Evolutionary conservation across 495 filamentous ascomycete genomes (phyloP), one percentile per base, ranked within the genome.

Genomic region (Penicillium argentinense): DNA sequence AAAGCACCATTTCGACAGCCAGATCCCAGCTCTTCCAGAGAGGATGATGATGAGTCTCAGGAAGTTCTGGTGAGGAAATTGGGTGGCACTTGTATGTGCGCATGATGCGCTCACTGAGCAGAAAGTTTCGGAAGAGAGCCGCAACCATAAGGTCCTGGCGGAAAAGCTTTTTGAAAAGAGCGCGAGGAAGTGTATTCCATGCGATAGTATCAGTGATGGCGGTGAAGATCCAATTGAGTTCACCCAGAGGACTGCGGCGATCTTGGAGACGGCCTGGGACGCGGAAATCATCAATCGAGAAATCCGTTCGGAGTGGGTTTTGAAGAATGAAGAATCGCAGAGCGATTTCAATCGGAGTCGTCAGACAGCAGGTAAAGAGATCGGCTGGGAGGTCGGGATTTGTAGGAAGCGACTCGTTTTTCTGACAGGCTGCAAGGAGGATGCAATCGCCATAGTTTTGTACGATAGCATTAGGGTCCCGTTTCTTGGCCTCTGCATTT

Each of bases 161-260:
- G 62, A 97, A 99, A 39, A 97, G 87, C 57, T 95, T 95, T 69
- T 95, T 92, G 68, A 99, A 99, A 13, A 96, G 70, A 12, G 88
- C 80, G 3, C 91, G 84, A 7, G 90, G 87, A 9, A 99, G 70
- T 3, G 85, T 89, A 37, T 96, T 97, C 93, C 93, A 99, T 5
- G 93, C 93, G 60, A 99, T 99, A 1, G 93, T 97, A 63, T 99
- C 93, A 2, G 93, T 99, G 46, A 99, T 97, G 11, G 93, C 93
- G 2, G 93, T 99, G 56, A 99, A 96, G 17, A 99, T 99, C 93
- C 93, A 99, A 62, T 97, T 97, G 3, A 99, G 70, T 67, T 99
- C 93, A 33, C 93, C 93, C 29, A 97, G 79, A 1, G 93, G 95
- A 30, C 92, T 97, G 64, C 95, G 75, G n/a, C 93, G 82, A 59